phyloP scores from a whole-genome alignment of 1,284 basidiomycete species.

The Phylloboletellus chloephorus region DNA sequence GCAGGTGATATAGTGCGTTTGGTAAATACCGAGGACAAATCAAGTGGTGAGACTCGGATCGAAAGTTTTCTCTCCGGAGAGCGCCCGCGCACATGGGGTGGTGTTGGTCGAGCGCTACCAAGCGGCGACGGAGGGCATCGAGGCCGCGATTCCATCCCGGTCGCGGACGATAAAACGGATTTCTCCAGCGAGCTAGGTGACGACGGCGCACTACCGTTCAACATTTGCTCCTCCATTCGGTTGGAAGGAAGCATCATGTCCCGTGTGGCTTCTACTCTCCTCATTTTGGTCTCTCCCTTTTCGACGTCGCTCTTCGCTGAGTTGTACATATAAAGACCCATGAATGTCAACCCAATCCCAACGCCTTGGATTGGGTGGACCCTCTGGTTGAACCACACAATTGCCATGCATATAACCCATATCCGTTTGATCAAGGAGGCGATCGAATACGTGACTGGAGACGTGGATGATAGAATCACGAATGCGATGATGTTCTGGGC shows the following conservation, averaged over 20 bases:
- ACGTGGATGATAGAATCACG: constrained; percentile 90
- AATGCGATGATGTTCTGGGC: constrained; percentile 97
- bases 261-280: constrained; percentile 75
- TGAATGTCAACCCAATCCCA: constrained; percentile 87
- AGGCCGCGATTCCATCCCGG: constrained; percentile 24
- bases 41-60: constrained; percentile 27
- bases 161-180: constrained; percentile 19
- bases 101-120: constrained; percentile 6
- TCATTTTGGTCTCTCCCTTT: constrained; percentile 82
- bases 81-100: constrained; percentile 15
- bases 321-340: constrained; percentile 96
- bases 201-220: constrained; percentile 36
- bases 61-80: constrained; percentile 29
- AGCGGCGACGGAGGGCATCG: constrained; percentile 9
- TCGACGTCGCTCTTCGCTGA: constrained; percentile 90
- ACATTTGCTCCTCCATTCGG: constrained; percentile 48
- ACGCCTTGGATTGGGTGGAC: constrained; percentile 81
- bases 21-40: constrained; percentile 18
- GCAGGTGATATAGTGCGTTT: constrained; percentile 35
- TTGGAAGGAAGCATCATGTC: constrained; percentile 70
- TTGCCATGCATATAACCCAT: constrained; percentile 95
- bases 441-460: constrained; percentile 98
- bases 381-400: constrained; percentile 92
- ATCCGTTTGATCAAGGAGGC: constrained; percentile 97
- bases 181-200: constrained; percentile 9